Conservation (phyloP, 331 rosid genomes). For the Malus hybrid region DNA sequence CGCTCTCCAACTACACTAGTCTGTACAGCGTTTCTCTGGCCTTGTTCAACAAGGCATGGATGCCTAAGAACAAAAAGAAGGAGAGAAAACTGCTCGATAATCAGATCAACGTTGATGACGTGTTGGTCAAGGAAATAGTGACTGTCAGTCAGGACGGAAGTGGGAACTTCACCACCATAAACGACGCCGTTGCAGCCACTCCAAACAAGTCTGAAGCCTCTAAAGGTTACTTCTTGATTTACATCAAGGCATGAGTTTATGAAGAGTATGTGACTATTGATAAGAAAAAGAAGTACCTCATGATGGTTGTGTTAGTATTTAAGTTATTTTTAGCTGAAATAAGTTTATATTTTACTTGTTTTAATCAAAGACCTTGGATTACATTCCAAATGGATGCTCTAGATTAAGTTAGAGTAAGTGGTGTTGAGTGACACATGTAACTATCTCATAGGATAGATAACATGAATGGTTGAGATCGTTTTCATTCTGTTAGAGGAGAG, state of each 20-base stretch:
- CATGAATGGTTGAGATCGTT: too few species aligned
- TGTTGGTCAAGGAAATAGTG: conserved; percentile 36
- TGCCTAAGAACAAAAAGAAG: conserved; percentile 23
- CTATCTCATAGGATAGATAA: too few species aligned
- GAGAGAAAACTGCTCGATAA: conserved; percentile 36
- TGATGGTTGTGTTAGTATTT: conserved; percentile 25
- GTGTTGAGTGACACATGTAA: too few species aligned
- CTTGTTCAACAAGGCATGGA: conserved; percentile 59
- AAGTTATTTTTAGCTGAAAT: too few species aligned
- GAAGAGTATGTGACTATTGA: conserved; percentile 41
- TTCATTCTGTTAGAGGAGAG: too few species aligned
- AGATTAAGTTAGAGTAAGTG: too few species aligned
- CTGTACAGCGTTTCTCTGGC: conserved; percentile 65
- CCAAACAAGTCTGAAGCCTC: conserved; percentile 38
- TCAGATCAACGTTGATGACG: neutral
- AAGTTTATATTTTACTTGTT: too few species aligned
- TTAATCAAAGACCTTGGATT: too few species aligned
- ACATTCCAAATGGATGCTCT: too few species aligned
- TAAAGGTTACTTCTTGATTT: conserved; percentile 48
- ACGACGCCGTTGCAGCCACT: conserved; percentile 52
- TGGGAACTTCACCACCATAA: conserved; percentile 59
- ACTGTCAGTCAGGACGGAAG: conserved; percentile 58
- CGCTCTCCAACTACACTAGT: conserved; percentile 47
- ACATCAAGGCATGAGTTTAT: conserved; percentile 48
- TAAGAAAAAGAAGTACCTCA: conserved; percentile 36